phyloP scores from a whole-genome alignment of 768 basidiomycete genomes.

The Amanita inopinata region DNA sequence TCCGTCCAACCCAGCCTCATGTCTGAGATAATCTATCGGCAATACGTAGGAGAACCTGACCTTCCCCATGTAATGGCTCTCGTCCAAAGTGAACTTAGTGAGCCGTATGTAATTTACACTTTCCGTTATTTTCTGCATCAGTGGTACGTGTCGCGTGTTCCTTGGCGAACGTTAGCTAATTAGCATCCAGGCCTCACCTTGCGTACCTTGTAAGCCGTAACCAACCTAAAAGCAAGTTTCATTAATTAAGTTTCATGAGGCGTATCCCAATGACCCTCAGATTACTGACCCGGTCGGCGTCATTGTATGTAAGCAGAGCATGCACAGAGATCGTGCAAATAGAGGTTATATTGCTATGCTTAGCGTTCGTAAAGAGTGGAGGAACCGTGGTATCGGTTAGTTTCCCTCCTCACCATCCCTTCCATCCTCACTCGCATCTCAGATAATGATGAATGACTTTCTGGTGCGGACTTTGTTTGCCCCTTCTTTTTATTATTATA shows the following conservation, averaged over 20 bases:
- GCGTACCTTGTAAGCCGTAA: conserved; percentile 54
- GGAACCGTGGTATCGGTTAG: conserved; percentile 89
- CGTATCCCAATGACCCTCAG: conserved; percentile 39
- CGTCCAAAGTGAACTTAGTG: conserved; percentile 86
- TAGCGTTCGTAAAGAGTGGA: conserved; percentile 73
- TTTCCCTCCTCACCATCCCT: conserved; percentile 24
- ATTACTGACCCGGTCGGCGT: conserved; percentile 67
- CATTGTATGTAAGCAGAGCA: conserved; percentile 95
- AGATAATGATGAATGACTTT: conserved; percentile 34
- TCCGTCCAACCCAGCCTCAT: conserved; percentile 12
- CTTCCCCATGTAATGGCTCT: conserved; percentile 78
- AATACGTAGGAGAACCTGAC: conserved; percentile 69
- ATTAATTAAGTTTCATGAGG: conserved; percentile 27
- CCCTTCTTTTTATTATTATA: conserved; percentile 31
- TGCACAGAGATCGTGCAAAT: conserved; percentile 65
- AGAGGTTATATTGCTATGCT: conserved; percentile 99
- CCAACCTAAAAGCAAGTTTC: background rate
- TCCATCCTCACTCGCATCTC: conserved; percentile 35
- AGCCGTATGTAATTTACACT: conserved; percentile 94
- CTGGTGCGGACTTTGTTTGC: conserved; percentile 30
- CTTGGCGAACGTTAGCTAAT: conserved; percentile 22
- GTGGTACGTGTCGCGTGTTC: conserved; percentile 51
- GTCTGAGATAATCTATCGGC: conserved; percentile 52
- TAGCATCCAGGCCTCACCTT: conserved; percentile 67
- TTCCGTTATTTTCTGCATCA: conserved; percentile 95